Conservation (phyloP, 1,284 basidiomycete species). For the Bondarzewia mesenterica region DNA sequence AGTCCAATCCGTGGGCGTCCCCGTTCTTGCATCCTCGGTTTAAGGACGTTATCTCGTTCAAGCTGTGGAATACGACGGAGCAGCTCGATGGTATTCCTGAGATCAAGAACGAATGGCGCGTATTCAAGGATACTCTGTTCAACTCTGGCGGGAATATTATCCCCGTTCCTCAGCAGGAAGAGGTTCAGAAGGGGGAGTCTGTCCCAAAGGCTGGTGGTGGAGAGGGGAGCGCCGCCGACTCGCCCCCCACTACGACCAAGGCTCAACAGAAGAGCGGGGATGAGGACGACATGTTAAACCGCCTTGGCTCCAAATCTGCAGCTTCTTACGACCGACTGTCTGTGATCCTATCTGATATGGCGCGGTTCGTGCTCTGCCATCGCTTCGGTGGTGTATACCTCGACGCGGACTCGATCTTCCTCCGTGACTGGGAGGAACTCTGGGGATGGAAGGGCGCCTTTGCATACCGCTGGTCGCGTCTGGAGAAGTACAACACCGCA, state of each 20-base stretch:
- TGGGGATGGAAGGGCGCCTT: constrained; percentile 67
- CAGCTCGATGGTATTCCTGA: constrained; percentile 59
- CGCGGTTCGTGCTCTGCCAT: constrained; percentile 60
- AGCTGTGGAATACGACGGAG: constrained; percentile 68
- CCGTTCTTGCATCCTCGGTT: constrained; percentile 64
- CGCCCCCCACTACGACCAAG: constrained; percentile 11
- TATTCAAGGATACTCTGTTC: constrained; percentile 36
- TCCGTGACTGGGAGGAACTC: constrained; percentile 68
- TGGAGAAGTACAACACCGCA: constrained; percentile 64
- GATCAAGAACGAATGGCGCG: constrained; percentile 54
- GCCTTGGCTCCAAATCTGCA: constrained; percentile 46
- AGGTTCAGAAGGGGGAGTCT: constrained; percentile 14
- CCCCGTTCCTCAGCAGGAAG: constrained; percentile 24
- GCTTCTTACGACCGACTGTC: constrained; percentile 55
- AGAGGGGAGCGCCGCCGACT: constrained; percentile 6
- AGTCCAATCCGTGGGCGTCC: constrained; percentile 57
- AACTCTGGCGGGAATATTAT: constrained; percentile 59
- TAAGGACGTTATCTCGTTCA: constrained; percentile 59
- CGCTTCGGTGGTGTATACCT: constrained; percentile 65
- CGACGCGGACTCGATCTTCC: constrained; percentile 64
- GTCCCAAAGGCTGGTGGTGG: constrained; percentile 13
- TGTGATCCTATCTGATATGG: constrained; percentile 64
- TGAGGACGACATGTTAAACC: constrained; percentile 40
- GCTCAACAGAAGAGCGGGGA: constrained; percentile 13
- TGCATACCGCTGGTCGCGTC: constrained; percentile 60